Evolutionary conservation across 2,329 filamentous ascomycete genomes (phyloP).

Genomic region (Pestalotiopsis sp.): DNA sequence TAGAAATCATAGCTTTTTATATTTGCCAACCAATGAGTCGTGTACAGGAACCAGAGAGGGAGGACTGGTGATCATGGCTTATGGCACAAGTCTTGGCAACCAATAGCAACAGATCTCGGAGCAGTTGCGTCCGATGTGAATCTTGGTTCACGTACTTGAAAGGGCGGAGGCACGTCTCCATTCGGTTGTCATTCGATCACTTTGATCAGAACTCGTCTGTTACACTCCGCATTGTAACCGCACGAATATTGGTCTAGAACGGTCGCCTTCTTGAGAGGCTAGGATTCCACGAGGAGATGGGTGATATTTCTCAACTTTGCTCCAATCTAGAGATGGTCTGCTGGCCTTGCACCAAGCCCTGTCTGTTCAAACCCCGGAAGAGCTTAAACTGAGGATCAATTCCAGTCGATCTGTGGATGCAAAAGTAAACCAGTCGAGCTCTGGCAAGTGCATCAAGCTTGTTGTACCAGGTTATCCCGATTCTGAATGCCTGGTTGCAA

Average conservation of each 20-base stretch:
- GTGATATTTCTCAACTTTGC: neutral
- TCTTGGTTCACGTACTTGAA: neutral
- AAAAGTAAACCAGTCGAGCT: no score
- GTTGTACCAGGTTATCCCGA: no score
- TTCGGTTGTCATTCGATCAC: neutral
- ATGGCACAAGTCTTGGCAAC: neutral
- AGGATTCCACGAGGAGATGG: neutral
- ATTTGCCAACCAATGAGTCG: neutral
- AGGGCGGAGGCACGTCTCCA: slow-evolving; percentile 5
- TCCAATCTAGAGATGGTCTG: neutral
- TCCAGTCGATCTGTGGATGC: no score
- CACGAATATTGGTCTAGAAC: neutral
- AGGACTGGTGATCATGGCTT: neutral
- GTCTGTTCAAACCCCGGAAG: no score
- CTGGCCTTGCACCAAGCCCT: no score
- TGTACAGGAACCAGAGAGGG: no score
- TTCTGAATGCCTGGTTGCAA: no score
- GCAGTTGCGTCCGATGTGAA: neutral
- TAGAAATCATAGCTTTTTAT: neutral
- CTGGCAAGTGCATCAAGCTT: no score
- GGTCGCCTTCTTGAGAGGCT: neutral
- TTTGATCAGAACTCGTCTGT: neutral
- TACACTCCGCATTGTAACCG: neutral
- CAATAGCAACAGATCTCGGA: neutral
- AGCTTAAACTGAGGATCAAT: no score